A percentile compares a stretch with the other conserved stretches of the same genome.
These are phyloP conservation scores for Ogataea minuta DNA, from an alignment of 805 yeast species.

Conservation along the genomic window DNA sequence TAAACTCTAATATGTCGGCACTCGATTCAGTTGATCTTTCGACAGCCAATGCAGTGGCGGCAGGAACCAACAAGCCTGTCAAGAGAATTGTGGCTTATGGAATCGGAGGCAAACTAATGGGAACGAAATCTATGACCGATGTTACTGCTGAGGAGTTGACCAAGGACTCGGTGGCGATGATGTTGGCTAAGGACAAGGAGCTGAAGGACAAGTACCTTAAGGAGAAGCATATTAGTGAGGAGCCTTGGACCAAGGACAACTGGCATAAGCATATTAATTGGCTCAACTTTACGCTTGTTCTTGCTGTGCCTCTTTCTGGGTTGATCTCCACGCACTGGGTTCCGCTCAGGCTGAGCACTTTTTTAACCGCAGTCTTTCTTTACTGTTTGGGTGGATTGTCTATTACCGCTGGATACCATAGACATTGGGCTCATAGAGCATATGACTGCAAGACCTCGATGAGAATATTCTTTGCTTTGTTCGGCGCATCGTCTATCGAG, in stretches of 20 bases:
- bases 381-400: slow-evolving; percentile 67
- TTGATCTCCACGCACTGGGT: slow-evolving; percentile 41
- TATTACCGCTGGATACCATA: slow-evolving; percentile 82
- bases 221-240: slow-evolving; percentile 64
- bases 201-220: slow-evolving; percentile 41
- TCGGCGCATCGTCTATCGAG: slow-evolving; percentile 81
- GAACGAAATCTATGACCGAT: slow-evolving; percentile 68
- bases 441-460: slow-evolving; percentile 62
- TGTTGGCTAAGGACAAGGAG: slow-evolving; percentile 44
- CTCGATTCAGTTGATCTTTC: slow-evolving; percentile 55
- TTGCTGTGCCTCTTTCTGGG: slow-evolving; percentile 59
- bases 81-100: slow-evolving; percentile 78
- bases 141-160: slow-evolving; percentile 66
- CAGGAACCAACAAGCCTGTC: slow-evolving; percentile 70
- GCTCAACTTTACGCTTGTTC: slow-evolving; percentile 67
- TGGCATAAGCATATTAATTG: slow-evolving; percentile 79
- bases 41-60: slow-evolving; percentile 74
- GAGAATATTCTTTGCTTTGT: slow-evolving; percentile 64
- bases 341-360: slow-evolving; percentile 49
- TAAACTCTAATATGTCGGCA: slow-evolving; percentile 16
- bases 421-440: slow-evolving; percentile 76
- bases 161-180: slow-evolving; percentile 47
- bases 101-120: slow-evolving; percentile 75
- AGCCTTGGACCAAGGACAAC: slow-evolving; percentile 71
- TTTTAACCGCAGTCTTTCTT: slow-evolving; percentile 45